Evolutionary conservation across 345 rosid genomes (phyloP).

Genomic region (Punica granatum): DNA sequence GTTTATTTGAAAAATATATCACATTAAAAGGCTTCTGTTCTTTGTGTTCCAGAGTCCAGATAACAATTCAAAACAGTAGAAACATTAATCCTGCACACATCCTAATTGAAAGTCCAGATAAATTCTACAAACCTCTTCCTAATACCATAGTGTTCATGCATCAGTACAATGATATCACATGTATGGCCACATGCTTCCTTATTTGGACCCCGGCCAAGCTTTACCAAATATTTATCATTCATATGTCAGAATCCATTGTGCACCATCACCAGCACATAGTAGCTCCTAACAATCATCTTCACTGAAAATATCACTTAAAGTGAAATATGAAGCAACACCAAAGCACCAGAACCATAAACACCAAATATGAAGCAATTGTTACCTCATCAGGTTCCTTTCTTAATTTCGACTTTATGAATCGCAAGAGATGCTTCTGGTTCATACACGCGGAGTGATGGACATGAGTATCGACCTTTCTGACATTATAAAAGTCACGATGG

Average conservation of each 20-base stretch:
- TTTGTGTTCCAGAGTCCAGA: neutral
- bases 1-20: neutral
- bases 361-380: constrained; percentile 9
- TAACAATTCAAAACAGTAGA: neutral
- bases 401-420: constrained; percentile 97
- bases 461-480: constrained; percentile 97
- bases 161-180: neutral
- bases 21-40: neutral
- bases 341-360: neutral
- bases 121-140: neutral
- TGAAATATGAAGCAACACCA: neutral
- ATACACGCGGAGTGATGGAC: constrained; percentile 99
- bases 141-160: neutral
- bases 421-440: constrained; percentile 98
- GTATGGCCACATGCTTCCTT: neutral
- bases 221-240: neutral
- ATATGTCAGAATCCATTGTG: neutral
- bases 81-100: neutral
- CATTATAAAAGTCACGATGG: constrained; percentile 97
- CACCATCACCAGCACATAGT: neutral
- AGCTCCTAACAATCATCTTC: neutral
- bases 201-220: neutral
- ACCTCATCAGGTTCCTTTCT: constrained; percentile 99
- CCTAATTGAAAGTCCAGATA: neutral
- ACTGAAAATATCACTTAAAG: neutral